Conservation (phyloP, 176 grass and related monocot species). For the Carex pumila region DNA sequence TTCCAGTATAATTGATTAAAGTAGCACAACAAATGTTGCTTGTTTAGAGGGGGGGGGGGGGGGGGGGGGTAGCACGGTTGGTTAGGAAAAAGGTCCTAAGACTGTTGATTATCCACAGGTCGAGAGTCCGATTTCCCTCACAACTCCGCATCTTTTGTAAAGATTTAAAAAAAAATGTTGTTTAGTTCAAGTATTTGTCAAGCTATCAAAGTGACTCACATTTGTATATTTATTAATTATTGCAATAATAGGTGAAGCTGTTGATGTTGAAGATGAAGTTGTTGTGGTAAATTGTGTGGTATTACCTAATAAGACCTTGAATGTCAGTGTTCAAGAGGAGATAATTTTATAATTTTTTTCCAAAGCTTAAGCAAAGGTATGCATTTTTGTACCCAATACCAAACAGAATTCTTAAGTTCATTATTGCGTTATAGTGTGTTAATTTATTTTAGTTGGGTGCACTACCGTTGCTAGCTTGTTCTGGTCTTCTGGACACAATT, state of each 20-base stretch:
- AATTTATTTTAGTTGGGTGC: slow-evolving; percentile 11
- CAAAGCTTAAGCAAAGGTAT: slow-evolving; percentile 26
- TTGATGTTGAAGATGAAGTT: slow-evolving; percentile 93
- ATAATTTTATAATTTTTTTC: slow-evolving; percentile 72
- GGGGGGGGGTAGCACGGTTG: no score
- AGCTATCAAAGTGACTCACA: slow-evolving; percentile 8
- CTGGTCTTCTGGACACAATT: slow-evolving; percentile 20
- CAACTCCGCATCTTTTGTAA: no score
- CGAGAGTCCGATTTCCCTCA: no score
- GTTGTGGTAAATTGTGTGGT: slow-evolving; percentile 85
- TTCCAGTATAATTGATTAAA: neutral
- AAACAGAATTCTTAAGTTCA: slow-evolving; percentile 24
- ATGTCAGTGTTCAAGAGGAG: slow-evolving; percentile 91
- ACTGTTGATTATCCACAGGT: no score
- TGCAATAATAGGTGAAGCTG: slow-evolving; percentile 65
- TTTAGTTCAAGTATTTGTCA: slow-evolving; percentile 8
- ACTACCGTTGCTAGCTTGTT: slow-evolving; percentile 8
- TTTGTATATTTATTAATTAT: neutral
- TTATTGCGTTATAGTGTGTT: slow-evolving; percentile 22
- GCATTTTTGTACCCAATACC: neutral
- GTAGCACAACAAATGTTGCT: neutral
- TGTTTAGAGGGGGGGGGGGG: no score
- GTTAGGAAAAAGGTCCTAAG: no score
- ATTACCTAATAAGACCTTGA: slow-evolving; percentile 90
- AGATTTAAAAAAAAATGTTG: neutral